These are phyloP conservation scores for Nitzschia sp. DNA, from an alignment of 108 stramenopile genomes.

Conservation along the genomic window DNA sequence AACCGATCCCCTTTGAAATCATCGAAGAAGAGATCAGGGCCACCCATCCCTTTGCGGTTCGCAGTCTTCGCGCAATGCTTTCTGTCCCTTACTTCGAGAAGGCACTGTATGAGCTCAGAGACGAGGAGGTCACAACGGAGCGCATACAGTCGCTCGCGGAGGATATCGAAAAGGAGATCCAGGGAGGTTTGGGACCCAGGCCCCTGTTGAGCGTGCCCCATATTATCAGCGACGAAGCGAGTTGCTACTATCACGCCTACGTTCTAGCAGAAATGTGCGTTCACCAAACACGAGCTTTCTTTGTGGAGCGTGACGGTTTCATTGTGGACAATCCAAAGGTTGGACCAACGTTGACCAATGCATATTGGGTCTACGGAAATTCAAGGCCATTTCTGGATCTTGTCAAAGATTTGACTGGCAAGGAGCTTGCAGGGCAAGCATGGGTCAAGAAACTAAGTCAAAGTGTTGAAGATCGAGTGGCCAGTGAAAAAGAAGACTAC, in stretches of 20 bases:
- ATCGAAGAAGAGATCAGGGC: constrained; percentile 63
- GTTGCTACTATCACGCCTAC: constrained; percentile 31
- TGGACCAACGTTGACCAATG: constrained; percentile 52
- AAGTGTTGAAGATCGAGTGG: constrained; percentile 58
- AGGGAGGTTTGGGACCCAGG: constrained; percentile 64
- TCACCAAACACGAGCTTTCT: constrained; percentile 70
- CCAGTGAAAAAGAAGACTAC: constrained; percentile 55
- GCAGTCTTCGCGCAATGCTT: constrained; percentile 59
- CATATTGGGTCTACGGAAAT: constrained; percentile 73
- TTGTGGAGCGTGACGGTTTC: constrained; percentile 56
- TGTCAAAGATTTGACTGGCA: constrained; percentile 64
- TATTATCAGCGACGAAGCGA: constrained; percentile 69
- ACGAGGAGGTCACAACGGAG: constrained; percentile 59
- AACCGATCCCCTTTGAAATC: constrained; percentile 62
- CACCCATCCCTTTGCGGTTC: constrained; percentile 66
- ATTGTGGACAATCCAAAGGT: constrained; percentile 74
- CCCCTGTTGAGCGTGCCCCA: constrained; percentile 70
- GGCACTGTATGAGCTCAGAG: constrained; percentile 70
- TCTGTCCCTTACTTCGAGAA: constrained; percentile 76
- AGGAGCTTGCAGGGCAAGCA: constrained; percentile 64
- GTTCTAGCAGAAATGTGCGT: constrained; percentile 76
- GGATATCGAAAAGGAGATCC: constrained; percentile 59
- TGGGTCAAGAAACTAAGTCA: constrained; percentile 59
- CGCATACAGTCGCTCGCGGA: constrained; percentile 58
- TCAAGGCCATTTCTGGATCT: constrained; percentile 62